phyloP scores from a whole-genome alignment of 805 yeast genomes.

The Debaryomyces tyrocola region DNA sequence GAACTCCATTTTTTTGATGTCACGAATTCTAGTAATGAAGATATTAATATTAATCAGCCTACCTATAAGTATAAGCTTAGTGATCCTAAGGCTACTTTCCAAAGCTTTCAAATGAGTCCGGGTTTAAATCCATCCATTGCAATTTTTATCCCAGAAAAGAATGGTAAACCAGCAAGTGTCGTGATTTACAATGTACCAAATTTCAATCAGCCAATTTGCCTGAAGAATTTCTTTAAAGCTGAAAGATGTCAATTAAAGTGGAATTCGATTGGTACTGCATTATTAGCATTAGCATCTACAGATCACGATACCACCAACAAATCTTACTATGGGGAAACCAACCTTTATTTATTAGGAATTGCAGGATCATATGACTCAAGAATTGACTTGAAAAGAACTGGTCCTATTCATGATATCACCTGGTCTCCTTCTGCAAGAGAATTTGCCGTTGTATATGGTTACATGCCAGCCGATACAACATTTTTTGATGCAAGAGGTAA shows the following conservation, averaged over 20 bases:
- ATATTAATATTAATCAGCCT: constrained; percentile 46
- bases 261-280: constrained; percentile 93
- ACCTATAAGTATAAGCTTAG: constrained; percentile 56
- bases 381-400: constrained; percentile 84
- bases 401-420: constrained; percentile 95
- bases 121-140: constrained; percentile 91
- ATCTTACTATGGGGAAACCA: constrained; percentile 96
- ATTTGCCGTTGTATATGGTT: constrained; percentile 96
- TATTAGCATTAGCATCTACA: constrained; percentile 89
- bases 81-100: constrained; percentile 48
- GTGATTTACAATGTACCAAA: constrained; percentile 80
- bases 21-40: constrained; percentile 19
- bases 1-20: constrained; percentile 72
- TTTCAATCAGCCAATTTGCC: constrained; percentile 73
- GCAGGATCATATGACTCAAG: constrained; percentile 91
- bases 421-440: constrained; percentile 97
- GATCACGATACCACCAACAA: constrained; percentile 94
- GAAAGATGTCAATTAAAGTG: constrained; percentile 90
- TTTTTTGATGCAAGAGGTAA: constrained; percentile 95
- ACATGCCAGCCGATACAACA: constrained; percentile 95
- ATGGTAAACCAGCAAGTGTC: constrained; percentile 88
- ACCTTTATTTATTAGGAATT: constrained; percentile 84
- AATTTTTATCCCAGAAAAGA: constrained; percentile 81
- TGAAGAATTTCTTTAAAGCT: constrained; percentile 91
- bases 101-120: constrained; percentile 70